These are phyloP conservation scores for Coelastrella sp. DNA, from an alignment of 139 green algal genomes.

Conservation along the genomic window DNA sequence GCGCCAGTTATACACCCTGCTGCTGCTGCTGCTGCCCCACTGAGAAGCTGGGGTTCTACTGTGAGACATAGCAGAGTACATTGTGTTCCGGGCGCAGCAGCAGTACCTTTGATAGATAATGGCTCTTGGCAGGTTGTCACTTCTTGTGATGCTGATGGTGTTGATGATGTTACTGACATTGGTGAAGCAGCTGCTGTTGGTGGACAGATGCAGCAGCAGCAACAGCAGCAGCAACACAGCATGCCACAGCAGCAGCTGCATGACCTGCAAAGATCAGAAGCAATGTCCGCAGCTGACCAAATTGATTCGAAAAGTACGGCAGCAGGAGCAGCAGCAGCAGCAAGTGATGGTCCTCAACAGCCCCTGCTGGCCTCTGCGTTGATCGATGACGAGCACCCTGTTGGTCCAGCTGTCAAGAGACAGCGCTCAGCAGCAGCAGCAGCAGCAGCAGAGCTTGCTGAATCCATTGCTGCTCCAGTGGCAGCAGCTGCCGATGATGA, in stretches of 20 bases:
- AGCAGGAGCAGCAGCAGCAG: background rate
- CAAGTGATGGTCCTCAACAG: background rate
- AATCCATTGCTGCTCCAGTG: background rate
- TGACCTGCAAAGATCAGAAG: background rate
- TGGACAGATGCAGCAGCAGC: background rate
- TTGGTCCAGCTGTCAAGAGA: background rate
- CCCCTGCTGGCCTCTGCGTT: too few species aligned
- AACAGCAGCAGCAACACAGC: background rate
- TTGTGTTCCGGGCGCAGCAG: background rate
- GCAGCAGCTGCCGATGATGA: background rate
- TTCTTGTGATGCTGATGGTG: too few species aligned
- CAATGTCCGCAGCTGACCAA: background rate
- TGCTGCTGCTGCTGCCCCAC: background rate
- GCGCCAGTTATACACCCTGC: background rate
- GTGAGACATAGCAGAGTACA: background rate
- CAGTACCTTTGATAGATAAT: background rate
- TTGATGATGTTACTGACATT: too few species aligned
- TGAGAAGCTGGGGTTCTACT: background rate
- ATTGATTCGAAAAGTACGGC: too few species aligned
- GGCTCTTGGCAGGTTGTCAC: too few species aligned
- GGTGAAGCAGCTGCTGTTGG: too few species aligned
- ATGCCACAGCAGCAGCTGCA: conserved; percentile 3
- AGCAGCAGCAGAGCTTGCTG: background rate
- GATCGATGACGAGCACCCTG: too few species aligned
- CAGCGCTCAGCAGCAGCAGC: background rate